Conservation (phyloP, 305 asterid species). For the Fraxinus velutina region DNA sequence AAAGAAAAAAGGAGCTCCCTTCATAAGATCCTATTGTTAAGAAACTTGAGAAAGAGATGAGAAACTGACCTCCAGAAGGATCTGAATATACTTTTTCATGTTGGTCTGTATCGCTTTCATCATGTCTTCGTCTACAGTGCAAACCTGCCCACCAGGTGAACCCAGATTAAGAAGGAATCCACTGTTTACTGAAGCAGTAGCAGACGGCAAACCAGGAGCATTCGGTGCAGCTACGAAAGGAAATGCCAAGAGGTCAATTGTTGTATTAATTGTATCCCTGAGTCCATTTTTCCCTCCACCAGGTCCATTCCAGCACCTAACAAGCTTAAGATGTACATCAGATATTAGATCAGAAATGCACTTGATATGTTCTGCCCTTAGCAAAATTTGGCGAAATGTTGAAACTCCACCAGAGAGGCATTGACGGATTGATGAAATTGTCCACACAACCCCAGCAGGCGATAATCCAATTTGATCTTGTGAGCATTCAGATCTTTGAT, state of each 20-base stretch:
- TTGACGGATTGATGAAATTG: constrained; percentile 81
- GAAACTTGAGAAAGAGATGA: constrained; percentile 25
- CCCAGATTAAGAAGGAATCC: constrained; percentile 93
- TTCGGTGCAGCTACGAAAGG: constrained; percentile 91
- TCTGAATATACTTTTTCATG: constrained; percentile 85
- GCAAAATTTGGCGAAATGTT: constrained; percentile 78
- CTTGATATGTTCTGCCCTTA: constrained; percentile 69
- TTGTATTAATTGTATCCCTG: constrained; percentile 75
- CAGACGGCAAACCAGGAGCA: constrained; percentile 74
- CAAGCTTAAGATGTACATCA: constrained; percentile 71
- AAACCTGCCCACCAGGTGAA: constrained; percentile 87
- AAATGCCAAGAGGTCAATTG: constrained; percentile 85
- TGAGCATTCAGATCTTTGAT: constrained; percentile 33
- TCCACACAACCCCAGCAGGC: constrained; percentile 86
- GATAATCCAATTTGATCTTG: constrained; percentile 72
- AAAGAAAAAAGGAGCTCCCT: background rate
- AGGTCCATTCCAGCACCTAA: constrained; percentile 78
- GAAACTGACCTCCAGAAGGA: constrained; percentile 78
- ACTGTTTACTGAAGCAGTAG: constrained; percentile 94
- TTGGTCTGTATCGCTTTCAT: constrained; percentile 76
- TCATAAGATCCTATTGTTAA: constrained; percentile 9
- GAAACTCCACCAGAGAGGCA: constrained; percentile 92
- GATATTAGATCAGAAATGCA: constrained; percentile 67
- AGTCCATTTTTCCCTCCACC: constrained; percentile 93
- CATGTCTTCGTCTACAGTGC: constrained; percentile 91